phyloP scores from a whole-genome alignment of 148 eudicot genomes.

The Rhododendron kiyosumense region DNA sequence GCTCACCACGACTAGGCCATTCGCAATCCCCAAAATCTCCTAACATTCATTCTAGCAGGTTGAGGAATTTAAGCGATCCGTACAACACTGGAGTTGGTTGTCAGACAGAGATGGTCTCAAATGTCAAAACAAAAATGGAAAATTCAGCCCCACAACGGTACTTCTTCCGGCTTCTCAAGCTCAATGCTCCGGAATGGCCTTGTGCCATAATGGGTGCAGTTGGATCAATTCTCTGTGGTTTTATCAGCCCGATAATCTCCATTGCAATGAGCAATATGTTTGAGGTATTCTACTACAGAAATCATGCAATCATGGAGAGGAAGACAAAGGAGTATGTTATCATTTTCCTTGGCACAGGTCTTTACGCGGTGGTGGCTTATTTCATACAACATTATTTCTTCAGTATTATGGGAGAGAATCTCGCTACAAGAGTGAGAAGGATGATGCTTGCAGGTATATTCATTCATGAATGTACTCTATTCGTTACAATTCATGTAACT shows the following conservation, averaged over 20 bases:
- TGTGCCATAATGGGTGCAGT: constrained; percentile 89
- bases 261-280: constrained; percentile 98
- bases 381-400: too few species aligned
- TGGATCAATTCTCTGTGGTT: constrained; percentile 58
- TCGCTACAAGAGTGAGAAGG: too few species aligned
- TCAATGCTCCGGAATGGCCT: constrained; percentile 98
- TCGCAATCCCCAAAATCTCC: constrained; percentile 82
- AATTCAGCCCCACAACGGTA: constrained; percentile 76
- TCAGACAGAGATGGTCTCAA: constrained; percentile 57
- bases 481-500: too few species aligned
- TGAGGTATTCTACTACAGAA: constrained; percentile 35
- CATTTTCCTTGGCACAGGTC: too few species aligned
- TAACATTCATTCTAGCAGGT: constrained; percentile 89
- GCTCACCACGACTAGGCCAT: constrained; percentile 67
- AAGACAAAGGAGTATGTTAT: too few species aligned
- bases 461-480: too few species aligned
- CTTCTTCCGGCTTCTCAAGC: constrained; percentile 70
- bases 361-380: too few species aligned
- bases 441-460: too few species aligned
- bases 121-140: constrained; percentile 75
- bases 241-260: constrained; percentile 89
- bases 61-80: constrained; percentile 81
- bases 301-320: too few species aligned
- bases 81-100: constrained; percentile 94
- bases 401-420: too few species aligned